Base-by-base conservation (phyloP, 306 rosid genomes). In the Cicer judaicum region DNA sequence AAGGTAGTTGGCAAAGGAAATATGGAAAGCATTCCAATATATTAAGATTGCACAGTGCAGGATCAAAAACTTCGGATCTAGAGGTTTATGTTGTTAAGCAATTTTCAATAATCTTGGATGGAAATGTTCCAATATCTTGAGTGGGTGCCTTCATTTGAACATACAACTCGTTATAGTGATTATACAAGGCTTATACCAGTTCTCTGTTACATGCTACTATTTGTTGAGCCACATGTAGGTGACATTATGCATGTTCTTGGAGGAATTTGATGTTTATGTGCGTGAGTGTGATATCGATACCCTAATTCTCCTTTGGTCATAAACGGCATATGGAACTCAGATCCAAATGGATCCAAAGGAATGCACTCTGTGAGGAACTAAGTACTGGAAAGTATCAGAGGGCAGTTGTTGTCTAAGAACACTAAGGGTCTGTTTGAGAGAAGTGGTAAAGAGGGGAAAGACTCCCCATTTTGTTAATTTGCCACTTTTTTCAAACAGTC, bases 401-500 rank as follows among this genome's bases (percentile, higher is more conserved):
- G 61, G 38, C 48, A 53, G 18, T 53, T 75, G 57, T 68, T 68
- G 66, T 53, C 76, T 63, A 15, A 75, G 84, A 80, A 80, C 69
- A 63, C 84, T 60, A 15, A 74, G 84, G 84, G 84, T 52, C 72
- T 80, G 40, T 50, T 80, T 80, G 84, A 52, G 60, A 69, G 77
- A 75, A 60, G 77, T 74, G 80, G 84, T 54, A 61, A 80, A 80
- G 80, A 74, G 67, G 72, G 72, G 72, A 48, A 68, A 60, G n/a
- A 44, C 15, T 74, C 60, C 76, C 72, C 66, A 34, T 57, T 57
- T 40, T 79, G 67, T 63, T 19, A 53, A 67, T 80, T 80, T 74
- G 24, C 84, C 84, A 68, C 72, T 50, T 80, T 70, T 80, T 74
- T 80, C 84, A 80, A 80, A 74, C 84, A 74, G 76, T 47, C 76